Evolutionary conservation across 106 monocot genomes (phyloP).

Genomic region (Dendrobium catenatum): DNA sequence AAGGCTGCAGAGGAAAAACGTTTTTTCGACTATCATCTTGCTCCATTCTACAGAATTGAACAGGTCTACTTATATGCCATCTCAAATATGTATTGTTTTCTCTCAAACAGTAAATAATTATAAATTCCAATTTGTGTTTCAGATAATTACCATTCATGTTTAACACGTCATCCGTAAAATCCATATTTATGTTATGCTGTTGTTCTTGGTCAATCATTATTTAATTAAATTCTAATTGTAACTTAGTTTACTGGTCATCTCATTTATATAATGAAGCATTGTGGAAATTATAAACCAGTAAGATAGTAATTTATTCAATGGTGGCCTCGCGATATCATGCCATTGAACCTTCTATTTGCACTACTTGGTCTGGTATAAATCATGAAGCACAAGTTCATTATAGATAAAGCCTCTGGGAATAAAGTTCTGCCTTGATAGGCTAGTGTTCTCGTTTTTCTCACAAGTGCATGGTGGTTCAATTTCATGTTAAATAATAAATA

Average conservation of each 20-base stretch:
- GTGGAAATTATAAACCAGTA: neutral
- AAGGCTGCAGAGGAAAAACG: slow-evolving; percentile 70
- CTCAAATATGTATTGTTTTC: neutral
- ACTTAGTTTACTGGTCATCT: neutral
- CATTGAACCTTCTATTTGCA: too few relatives aligned
- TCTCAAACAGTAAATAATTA: neutral
- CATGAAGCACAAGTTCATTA: neutral
- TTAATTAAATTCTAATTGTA: neutral
- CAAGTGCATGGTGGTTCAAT: neutral
- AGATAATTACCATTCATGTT: neutral
- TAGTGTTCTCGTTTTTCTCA: neutral
- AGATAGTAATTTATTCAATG: neutral
- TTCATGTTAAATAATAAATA: neutral
- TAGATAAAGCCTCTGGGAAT: neutral
- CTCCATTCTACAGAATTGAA: slow-evolving; percentile 98
- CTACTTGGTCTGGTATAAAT: neutral
- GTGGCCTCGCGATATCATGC: neutral
- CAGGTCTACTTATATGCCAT: slow-evolving; percentile 34
- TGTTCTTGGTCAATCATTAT: neutral
- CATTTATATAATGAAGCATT: neutral
- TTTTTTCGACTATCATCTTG: slow-evolving; percentile 88
- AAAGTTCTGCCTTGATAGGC: neutral
- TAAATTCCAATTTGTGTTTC: neutral
- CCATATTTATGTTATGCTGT: neutral
- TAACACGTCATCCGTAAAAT: slow-evolving; percentile 4